Evolutionary conservation across 176 grass and related monocot genomes (phyloP).

Genomic region (Ensete glaucum): DNA sequence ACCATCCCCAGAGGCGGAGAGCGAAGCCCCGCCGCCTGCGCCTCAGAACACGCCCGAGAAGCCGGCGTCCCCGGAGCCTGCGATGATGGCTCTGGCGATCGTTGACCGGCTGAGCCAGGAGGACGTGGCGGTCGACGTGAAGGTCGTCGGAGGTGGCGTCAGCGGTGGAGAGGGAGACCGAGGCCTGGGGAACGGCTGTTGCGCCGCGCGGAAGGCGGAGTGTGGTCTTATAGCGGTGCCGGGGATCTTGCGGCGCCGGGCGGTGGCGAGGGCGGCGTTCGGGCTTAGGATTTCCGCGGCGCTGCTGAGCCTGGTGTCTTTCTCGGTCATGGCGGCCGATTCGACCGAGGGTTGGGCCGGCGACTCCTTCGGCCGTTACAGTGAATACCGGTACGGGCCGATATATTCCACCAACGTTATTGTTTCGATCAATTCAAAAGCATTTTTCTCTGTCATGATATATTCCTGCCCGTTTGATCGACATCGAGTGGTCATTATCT

Average conservation of each 20-base stretch:
- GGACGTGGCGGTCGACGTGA: neutral
- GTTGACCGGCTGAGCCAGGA: neutral
- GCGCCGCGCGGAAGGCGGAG: neutral
- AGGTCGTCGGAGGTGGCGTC: neutral
- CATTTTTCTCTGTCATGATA: neutral
- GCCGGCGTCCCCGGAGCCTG: neutral
- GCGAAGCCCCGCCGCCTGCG: neutral
- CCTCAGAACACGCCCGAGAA: neutral
- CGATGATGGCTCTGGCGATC: neutral
- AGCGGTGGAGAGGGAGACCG: neutral
- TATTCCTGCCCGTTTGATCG: neutral
- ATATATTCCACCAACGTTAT: neutral
- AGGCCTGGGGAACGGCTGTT: neutral
- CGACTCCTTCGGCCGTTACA: conserved; percentile 55
- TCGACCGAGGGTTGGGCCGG: conserved; percentile 75
- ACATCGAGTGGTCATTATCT: neutral
- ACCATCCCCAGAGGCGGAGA: conserved; percentile 2
- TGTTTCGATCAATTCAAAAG: no score
- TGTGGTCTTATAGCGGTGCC: conserved; percentile 10
- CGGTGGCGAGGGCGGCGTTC: conserved; percentile 26
- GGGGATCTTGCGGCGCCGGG: conserved; percentile 30
- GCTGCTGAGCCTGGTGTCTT: conserved; percentile 52
- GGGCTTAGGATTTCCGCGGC: conserved; percentile 66
- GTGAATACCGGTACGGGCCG: conserved; percentile 52
- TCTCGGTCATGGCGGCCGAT: conserved; percentile 65